Evolutionary conservation across 345 rosid species (phyloP).

Genomic region (Clausena lansium): DNA sequence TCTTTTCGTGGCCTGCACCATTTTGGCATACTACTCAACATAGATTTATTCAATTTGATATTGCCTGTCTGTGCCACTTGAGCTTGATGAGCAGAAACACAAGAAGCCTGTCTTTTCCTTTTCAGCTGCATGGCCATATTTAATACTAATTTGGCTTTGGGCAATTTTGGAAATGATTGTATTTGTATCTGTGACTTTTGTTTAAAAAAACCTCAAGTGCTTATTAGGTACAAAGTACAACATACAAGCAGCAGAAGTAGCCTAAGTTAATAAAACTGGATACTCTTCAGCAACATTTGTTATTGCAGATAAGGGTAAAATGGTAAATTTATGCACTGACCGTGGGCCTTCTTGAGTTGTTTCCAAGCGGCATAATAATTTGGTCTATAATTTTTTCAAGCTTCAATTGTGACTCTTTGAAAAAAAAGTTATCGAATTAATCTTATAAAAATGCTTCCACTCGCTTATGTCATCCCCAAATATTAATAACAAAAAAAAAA

Average conservation of each 20-base stretch:
- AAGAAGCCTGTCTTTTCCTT: not conserved
- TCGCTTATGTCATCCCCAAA: not conserved
- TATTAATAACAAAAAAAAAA: not conserved
- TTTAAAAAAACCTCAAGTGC: not conserved
- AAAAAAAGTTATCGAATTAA: too few species aligned
- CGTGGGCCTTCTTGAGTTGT: not conserved
- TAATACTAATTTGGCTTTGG: not conserved
- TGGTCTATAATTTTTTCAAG: too few species aligned
- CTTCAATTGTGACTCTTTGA: too few species aligned
- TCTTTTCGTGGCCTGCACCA: constrained; percentile 64
- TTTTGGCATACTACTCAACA: constrained; percentile 23
- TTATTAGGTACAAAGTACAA: not conserved
- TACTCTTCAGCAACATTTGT: not conserved
- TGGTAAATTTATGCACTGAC: not conserved
- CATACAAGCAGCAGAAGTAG: not conserved
- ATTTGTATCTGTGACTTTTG: not conserved
- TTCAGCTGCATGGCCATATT: not conserved
- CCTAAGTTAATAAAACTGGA: not conserved
- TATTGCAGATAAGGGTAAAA: not conserved
- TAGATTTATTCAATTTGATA: not conserved
- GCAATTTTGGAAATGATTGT: not conserved
- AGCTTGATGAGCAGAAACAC: not conserved
- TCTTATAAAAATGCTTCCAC: not conserved
- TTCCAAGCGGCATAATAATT: too few species aligned
- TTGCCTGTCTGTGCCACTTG: not conserved